These are phyloP conservation scores for Puccinia coronata DNA, from an alignment of 1,284 basidiomycete species.

Conservation along the genomic window DNA sequence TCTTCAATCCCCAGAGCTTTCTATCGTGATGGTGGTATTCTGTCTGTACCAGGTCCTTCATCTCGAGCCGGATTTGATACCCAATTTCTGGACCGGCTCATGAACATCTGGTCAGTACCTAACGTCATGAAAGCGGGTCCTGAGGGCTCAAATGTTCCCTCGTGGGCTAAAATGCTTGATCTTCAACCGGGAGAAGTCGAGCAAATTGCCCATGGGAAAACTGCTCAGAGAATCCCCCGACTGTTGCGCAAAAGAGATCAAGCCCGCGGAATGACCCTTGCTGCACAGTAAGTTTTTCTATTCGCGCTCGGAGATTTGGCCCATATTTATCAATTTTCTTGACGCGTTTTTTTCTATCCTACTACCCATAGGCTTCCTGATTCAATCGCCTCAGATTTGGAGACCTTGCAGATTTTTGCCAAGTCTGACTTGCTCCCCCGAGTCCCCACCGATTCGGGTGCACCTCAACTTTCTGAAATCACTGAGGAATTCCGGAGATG, in stretches of 20 bases:
- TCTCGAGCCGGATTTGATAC: slow-evolving; percentile 66
- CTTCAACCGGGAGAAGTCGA: slow-evolving; percentile 44
- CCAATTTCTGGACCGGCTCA: slow-evolving; percentile 69
- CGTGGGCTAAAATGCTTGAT: slow-evolving; percentile 48
- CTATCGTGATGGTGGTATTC: slow-evolving; percentile 75
- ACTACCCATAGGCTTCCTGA: slow-evolving; percentile 23
- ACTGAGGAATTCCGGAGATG: slow-evolving; percentile 67
- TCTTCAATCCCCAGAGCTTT: slow-evolving; percentile 74
- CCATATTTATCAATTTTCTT: not conserved
- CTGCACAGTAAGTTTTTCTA: slow-evolving; percentile 20
- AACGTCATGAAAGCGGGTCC: slow-evolving; percentile 64
- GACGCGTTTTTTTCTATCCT: not conserved
- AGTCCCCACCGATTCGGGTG: slow-evolving; percentile 57
- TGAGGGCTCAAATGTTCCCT: slow-evolving; percentile 61
- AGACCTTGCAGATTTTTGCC: slow-evolving; percentile 29
- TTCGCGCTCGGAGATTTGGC: too few species aligned
- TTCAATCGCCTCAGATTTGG: slow-evolving; percentile 33
- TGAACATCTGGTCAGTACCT: slow-evolving; percentile 85
- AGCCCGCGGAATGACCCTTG: slow-evolving; percentile 23
- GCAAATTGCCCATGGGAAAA: slow-evolving; percentile 18
- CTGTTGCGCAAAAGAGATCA: slow-evolving; percentile 8
- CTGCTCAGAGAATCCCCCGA: slow-evolving; percentile 41
- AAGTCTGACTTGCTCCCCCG: slow-evolving; percentile 55
- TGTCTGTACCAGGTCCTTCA: slow-evolving; percentile 69
- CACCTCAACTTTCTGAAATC: slow-evolving; percentile 69